A percentile compares a stretch with the other conserved stretches of the same genome.
These are phyloP conservation scores for Debaryomyces singareniensis DNA, from an alignment of 1,139 yeast species.

Conservation along the genomic window DNA sequence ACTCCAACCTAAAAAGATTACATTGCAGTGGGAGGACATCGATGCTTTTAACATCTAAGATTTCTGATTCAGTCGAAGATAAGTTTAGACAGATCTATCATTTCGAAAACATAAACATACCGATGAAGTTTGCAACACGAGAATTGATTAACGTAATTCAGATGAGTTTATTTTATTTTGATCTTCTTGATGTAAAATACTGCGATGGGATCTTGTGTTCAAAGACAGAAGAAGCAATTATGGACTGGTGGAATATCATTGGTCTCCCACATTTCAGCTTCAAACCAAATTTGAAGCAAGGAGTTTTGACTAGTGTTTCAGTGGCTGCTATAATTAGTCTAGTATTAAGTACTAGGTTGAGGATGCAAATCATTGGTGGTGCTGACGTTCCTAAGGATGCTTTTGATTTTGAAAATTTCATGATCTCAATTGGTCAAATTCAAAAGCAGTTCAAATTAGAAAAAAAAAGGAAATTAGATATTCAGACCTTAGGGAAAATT, in stretches of 20 bases:
- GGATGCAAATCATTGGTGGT: conserved; percentile 62
- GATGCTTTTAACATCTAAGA: conserved; percentile 51
- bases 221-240: conserved; percentile 65
- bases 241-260: conserved; percentile 76
- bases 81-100: conserved; percentile 76
- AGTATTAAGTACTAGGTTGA: conserved; percentile 57
- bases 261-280: conserved; percentile 58
- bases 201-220: conserved; percentile 85
- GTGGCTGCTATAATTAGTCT: conserved; percentile 61
- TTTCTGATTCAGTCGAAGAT: conserved; percentile 75
- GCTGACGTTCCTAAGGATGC: conserved; percentile 86
- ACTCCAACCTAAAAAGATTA: conserved; percentile 68
- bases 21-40: conserved; percentile 86
- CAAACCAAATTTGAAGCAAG: conserved; percentile 36
- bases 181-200: conserved; percentile 56
- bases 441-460: conserved; percentile 58
- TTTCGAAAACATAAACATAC: conserved; percentile 39
- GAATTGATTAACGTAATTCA: conserved; percentile 75
- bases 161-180: conserved; percentile 71
- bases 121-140: conserved; percentile 61
- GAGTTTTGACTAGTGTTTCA: conserved; percentile 48
- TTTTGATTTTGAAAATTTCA: conserved; percentile 63
- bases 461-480: conserved; percentile 55
- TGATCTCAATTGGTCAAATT: conserved; percentile 52
- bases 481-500: conserved; percentile 54